A percentile compares a stretch with the other conserved stretches of the same genome.
These are phyloP conservation scores for Nematocida sp. DNA, from an alignment of 371 early-diverging fungal genomes.

Conservation along the genomic window DNA sequence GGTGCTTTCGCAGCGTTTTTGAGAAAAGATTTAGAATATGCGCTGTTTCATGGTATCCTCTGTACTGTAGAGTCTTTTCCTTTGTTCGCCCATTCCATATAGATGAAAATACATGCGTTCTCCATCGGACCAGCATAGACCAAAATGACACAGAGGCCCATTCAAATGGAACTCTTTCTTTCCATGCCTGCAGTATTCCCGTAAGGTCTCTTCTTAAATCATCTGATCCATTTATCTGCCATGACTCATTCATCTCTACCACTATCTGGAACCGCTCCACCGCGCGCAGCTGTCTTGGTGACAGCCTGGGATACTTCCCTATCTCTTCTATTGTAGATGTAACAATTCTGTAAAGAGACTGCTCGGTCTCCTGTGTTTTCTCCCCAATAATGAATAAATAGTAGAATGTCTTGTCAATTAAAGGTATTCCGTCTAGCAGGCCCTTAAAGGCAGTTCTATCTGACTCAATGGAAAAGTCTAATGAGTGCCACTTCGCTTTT, in stretches of 20 bases:
- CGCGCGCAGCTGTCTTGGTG: slow-evolving; percentile 21
- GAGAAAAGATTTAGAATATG: slow-evolving; percentile 99
- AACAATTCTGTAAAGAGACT: slow-evolving; percentile 47
- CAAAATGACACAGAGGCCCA: slow-evolving; percentile 94
- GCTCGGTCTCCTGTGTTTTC: slow-evolving; percentile 51
- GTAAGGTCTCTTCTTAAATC: slow-evolving; percentile 73
- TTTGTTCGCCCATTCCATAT: slow-evolving; percentile 81
- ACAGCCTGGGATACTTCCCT: slow-evolving; percentile 30
- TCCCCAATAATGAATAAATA: slow-evolving; percentile 43
- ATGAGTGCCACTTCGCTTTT: slow-evolving; percentile 55
- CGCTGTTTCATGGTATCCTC: slow-evolving; percentile 96
- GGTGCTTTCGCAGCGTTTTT: slow-evolving; percentile 88
- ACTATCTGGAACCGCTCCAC: slow-evolving; percentile 61
- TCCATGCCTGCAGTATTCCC: slow-evolving; percentile 83
- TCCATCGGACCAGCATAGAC: slow-evolving; percentile 92
- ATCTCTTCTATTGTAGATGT: slow-evolving; percentile 53
- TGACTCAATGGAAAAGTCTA: slow-evolving; percentile 58
- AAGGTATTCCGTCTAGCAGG: slow-evolving; percentile 40
- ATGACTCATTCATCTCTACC: slow-evolving; percentile 65
- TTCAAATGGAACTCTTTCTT: slow-evolving; percentile 87
- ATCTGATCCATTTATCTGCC: slow-evolving; percentile 55
- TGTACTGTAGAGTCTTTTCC: slow-evolving; percentile 77
- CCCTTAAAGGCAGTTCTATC: slow-evolving; percentile 38
- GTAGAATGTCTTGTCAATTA: slow-evolving; percentile 44
- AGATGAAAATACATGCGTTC: slow-evolving; percentile 87